Percentiles rank a stretch among this genome's conserved stretches.
Evolutionary conservation across 2,329 filamentous ascomycete species (phyloP).

Genomic region (Hypoxylon sp.): DNA sequence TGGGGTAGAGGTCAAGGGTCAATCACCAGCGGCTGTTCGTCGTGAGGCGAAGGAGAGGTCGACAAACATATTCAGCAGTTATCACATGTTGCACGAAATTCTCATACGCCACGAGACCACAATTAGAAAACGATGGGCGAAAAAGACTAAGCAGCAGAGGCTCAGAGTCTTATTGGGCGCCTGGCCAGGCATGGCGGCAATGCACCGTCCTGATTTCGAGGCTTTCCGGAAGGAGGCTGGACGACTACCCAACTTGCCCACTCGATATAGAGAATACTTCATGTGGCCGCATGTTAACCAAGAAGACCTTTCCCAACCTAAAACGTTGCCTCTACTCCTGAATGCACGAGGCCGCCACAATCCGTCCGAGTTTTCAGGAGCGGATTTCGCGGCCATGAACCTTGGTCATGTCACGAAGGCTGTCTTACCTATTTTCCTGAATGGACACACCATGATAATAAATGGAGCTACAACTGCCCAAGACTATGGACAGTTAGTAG

Average conservation of each 20-base stretch:
- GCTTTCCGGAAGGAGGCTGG: conserved; percentile 51
- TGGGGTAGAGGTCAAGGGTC: neutral
- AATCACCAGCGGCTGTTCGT: conserved; percentile 19
- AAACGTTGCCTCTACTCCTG: conserved; percentile 64
- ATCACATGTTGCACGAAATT: conserved; percentile 58
- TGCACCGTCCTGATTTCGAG: conserved; percentile 67
- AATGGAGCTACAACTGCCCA: conserved; percentile 48
- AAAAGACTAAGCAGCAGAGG: conserved; percentile 65
- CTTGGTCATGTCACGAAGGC: conserved; percentile 50
- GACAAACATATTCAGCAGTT: conserved; percentile 55
- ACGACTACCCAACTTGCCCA: conserved; percentile 36
- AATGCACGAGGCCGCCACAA: conserved; percentile 65
- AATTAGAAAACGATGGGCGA: conserved; percentile 68
- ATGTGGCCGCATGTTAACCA: conserved; percentile 71
- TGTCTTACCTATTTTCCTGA: conserved; percentile 51
- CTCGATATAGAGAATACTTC: conserved; percentile 55
- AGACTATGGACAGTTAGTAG: conserved; percentile 57
- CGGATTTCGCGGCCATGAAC: conserved; percentile 57
- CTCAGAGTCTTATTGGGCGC: conserved; percentile 61
- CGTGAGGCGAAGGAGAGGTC: conserved; percentile 30
- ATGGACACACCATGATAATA: conserved; percentile 56
- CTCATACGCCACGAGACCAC: conserved; percentile 65
- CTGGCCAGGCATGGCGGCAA: conserved; percentile 65
- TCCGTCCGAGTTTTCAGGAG: conserved; percentile 63
- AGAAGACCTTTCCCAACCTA: conserved; percentile 65